A percentile compares a stretch with the other conserved stretches of the same genome.
Evolutionary conservation across 2,329 filamentous ascomycete genomes (phyloP).

Genomic region (Malbranchea zuffiana): DNA sequence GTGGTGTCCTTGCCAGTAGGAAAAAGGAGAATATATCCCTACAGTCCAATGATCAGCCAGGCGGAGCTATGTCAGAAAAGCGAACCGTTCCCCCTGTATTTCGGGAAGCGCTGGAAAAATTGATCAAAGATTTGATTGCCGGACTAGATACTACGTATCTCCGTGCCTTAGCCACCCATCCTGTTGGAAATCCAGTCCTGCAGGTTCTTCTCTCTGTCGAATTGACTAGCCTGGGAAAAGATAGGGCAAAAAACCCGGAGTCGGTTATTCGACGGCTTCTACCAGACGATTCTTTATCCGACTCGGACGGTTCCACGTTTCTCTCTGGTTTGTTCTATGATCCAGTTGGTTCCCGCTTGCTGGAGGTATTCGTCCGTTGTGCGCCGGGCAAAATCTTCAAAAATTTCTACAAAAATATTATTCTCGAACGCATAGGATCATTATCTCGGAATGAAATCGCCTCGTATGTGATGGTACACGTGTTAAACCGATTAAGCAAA

Average conservation of each 20-base stretch:
- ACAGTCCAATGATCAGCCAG: conserved; percentile 40
- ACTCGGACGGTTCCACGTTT: conserved; percentile 64
- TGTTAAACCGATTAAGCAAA: conserved; percentile 73
- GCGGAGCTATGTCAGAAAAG: conserved; percentile 38
- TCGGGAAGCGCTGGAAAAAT: conserved; percentile 62
- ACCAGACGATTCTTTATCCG: conserved; percentile 68
- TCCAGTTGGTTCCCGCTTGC: conserved; percentile 73
- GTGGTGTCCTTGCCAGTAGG: conserved; percentile 75
- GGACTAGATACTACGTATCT: conserved; percentile 70
- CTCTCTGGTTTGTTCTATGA: conserved; percentile 84
- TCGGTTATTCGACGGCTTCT: conserved; percentile 67
- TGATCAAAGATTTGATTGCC: conserved; percentile 65
- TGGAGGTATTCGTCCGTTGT: conserved; percentile 74
- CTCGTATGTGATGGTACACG: conserved; percentile 71
- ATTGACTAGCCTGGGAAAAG: conserved; percentile 59
- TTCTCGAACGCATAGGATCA: conserved; percentile 67
- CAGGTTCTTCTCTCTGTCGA: conserved; percentile 84
- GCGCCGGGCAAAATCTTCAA: conserved; percentile 87
- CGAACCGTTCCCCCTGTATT: conserved; percentile 67
- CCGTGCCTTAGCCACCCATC: conserved; percentile 73
- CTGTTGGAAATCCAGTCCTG: conserved; percentile 83
- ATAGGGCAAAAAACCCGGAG: conserved; percentile 52
- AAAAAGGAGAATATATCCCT: conserved; percentile 72
- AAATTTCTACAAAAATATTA: conserved; percentile 65
- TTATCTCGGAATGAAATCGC: conserved; percentile 84